Evolutionary conservation across 2,329 filamentous ascomycete genomes (phyloP), one percentile per base, ranked within the genome.

Genomic region (Metarhizium humberi): DNA sequence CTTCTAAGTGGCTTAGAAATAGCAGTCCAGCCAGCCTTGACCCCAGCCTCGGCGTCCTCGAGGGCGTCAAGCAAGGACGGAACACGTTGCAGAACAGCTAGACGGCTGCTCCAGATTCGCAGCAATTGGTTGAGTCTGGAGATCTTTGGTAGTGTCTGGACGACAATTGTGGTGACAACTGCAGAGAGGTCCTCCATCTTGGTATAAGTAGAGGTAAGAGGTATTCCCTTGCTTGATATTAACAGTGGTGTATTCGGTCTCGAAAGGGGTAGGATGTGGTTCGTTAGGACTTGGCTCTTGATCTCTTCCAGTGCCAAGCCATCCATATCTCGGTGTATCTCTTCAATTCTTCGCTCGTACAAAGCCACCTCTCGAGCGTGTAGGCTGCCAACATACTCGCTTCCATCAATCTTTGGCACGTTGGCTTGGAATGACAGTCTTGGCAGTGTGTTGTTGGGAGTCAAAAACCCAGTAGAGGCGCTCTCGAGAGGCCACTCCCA

Each of bases 161-260:
- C 73, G 18, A 96, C 88, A 38, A 92, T 95, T 32, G 92, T 89
- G 1, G 94, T 96, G 55, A 97, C 81, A 50, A 97, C 80, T 29
- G 92, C 90, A 8, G 90, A 92, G 64, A 96, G 84, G 69, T 97
- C 94, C 63, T 94, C 91, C 76, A 97, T 82, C 58, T 81, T 85
- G 59, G 80, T 81, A 69, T 88, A 88, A 50, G 68, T 74, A 2
- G 81, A 74, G 64, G 73, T 63, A 59, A 77, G 69, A 50, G 76
- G 73, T 11, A 77, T 62, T 3, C 58, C 59, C 36, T 58, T 62
- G 25, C 63, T 63, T 18, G 67, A 65, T 51, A 66, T 63, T 18
- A 68, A 66, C 40, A 69, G 61, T 3, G 72, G 71, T 10, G 70
- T 72, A 18, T 63, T 64, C 8, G 71, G 69, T 48, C 72, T 62